phyloP scores from a whole-genome alignment of 805 yeast genomes.

The Wickerhamomyces rabaulensis region DNA sequence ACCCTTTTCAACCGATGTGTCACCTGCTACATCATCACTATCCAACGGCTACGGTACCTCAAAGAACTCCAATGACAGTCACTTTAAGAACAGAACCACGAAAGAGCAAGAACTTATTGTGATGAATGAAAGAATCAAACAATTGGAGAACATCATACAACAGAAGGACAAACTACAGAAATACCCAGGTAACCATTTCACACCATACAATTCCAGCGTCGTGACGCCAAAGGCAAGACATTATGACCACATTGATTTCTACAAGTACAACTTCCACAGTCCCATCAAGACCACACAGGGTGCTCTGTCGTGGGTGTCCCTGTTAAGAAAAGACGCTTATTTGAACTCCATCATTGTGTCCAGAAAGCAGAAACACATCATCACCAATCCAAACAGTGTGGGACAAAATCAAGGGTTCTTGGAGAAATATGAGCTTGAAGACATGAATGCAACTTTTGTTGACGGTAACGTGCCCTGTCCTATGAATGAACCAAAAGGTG shows the following conservation, averaged over 20 bases:
- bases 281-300: slow-evolving; percentile 16
- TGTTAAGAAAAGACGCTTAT: slow-evolving; percentile 21
- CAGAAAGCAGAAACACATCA: slow-evolving; percentile 2
- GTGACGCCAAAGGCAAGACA: not conserved
- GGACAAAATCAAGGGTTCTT: slow-evolving; percentile 1
- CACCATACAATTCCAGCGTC: not conserved
- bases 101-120: slow-evolving; percentile 1
- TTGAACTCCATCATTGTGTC: slow-evolving; percentile 14
- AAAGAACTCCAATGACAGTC: not conserved
- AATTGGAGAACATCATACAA: slow-evolving; percentile 11
- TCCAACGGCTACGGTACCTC: not conserved
- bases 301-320: slow-evolving; percentile 20
- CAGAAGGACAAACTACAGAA: not conserved
- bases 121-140: slow-evolving; percentile 13
- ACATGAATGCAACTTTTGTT: not conserved
- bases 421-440: slow-evolving; percentile 5
- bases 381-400: not conserved
- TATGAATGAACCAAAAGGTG: not conserved
- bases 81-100: not conserved
- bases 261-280: slow-evolving; percentile 3
- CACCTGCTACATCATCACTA: not conserved
- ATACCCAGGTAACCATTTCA: not conserved
- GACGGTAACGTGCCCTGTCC: not conserved
- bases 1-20: not conserved
- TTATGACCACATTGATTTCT: slow-evolving; percentile 9